Evolutionary conservation across 345 rosid species (phyloP).

Genomic region (Mallotus nudiflorus): DNA sequence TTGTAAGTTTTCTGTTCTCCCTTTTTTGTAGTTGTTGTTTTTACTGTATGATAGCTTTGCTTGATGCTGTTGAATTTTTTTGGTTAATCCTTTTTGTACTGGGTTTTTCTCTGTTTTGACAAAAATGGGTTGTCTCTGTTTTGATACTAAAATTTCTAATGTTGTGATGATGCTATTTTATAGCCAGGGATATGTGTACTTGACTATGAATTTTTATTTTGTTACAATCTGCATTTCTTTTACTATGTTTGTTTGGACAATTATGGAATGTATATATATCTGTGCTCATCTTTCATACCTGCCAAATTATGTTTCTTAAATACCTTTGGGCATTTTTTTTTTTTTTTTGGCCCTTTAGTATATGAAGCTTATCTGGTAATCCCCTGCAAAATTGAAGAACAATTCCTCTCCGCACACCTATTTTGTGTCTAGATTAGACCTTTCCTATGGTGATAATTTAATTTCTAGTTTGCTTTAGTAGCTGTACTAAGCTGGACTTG

Average conservation of each 20-base stretch:
- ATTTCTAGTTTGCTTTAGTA: background rate
- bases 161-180: background rate
- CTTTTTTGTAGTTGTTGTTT: background rate
- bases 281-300: background rate
- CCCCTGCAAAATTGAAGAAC: too few relatives aligned
- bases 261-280: background rate
- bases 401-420: too few relatives aligned
- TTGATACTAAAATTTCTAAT: background rate
- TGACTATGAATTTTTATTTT: background rate
- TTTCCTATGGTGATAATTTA: too few relatives aligned
- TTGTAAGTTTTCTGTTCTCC: slow-evolving; percentile 38
- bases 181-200: background rate
- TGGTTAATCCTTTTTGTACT: background rate
- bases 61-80: slow-evolving; percentile 8
- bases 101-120: background rate
- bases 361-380: too few relatives aligned
- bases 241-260: background rate
- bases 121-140: background rate
- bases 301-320: too few relatives aligned
- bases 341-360: too few relatives aligned
- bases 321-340: background rate
- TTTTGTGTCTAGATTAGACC: too few relatives aligned
- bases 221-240: background rate
- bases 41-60: background rate
- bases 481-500: background rate